Percentiles rank a stretch among this genome's conserved stretches.
These are phyloP conservation scores for Plectranthus barbatus DNA, from an alignment of 257 asterid genomes.

Conservation along the genomic window DNA sequence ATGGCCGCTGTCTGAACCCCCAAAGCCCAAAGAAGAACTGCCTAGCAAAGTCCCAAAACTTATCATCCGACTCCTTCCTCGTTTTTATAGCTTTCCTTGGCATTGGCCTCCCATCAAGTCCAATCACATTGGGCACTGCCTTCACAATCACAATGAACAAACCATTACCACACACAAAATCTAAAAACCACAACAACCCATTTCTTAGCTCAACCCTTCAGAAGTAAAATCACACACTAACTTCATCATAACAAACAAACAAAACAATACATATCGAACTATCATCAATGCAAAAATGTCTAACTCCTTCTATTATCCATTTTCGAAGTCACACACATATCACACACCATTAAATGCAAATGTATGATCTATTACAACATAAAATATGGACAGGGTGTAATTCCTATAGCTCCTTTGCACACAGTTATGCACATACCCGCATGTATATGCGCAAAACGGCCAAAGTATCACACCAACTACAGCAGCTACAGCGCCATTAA, in stretches of 20 bases:
- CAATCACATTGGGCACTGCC: conserved; percentile 85
- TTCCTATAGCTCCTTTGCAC: too few species aligned
- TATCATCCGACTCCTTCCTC: conserved; percentile 57
- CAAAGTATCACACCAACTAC: neutral
- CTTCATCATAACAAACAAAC: neutral
- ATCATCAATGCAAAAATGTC: neutral
- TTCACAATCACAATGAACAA: conserved; percentile 32
- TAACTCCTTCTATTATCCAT: neutral
- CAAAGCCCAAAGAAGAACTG: conserved; percentile 98
- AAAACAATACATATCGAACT: neutral
- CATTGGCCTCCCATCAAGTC: conserved; percentile 97
- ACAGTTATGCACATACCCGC: too few species aligned
- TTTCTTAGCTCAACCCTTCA: neutral
- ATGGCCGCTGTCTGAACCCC: conserved; percentile 94
- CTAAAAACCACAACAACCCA: neutral
- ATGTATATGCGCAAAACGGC: too few species aligned
- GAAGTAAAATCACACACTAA: neutral
- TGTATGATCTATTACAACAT: too few species aligned
- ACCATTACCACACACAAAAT: neutral
- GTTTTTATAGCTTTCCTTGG: conserved; percentile 85
- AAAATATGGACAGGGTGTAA: too few species aligned
- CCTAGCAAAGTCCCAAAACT: conserved; percentile 91
- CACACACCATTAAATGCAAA: neutral
- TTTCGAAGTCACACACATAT: neutral
- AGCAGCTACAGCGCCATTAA: neutral